Percentiles rank a stretch among this genome's conserved stretches.
Evolutionary conservation across 768 basidiomycete species (phyloP).

Genomic region (Russula sp.): DNA sequence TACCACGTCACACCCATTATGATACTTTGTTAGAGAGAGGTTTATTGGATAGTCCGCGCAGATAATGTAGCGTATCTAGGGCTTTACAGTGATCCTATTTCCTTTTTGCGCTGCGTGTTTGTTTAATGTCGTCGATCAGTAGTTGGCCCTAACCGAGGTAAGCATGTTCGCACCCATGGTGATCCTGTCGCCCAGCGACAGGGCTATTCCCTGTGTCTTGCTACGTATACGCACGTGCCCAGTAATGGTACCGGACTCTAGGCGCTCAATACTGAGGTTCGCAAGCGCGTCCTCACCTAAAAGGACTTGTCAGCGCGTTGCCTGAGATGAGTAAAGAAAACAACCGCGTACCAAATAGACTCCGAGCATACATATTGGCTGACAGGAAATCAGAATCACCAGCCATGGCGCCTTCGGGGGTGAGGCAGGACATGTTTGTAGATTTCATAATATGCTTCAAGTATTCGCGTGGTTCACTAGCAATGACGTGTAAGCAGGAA

Average conservation of each 20-base stretch:
- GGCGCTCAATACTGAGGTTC: constrained; percentile 88
- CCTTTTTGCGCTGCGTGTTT: constrained; percentile 28
- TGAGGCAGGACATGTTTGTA: constrained; percentile 97
- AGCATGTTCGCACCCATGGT: constrained; percentile 49
- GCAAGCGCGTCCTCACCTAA: constrained; percentile 94
- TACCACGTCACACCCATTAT: constrained; percentile 11
- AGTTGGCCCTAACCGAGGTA: not conserved
- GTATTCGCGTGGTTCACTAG: constrained; percentile 82
- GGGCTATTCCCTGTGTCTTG: constrained; percentile 96
- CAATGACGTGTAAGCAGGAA: not conserved
- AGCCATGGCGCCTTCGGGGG: constrained; percentile 80
- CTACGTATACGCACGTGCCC: constrained; percentile 96
- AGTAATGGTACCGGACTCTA: constrained; percentile 74
- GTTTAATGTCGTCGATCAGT: not conserved
- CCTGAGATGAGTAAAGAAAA: constrained; percentile 1
- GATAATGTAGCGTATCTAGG: constrained; percentile 28
- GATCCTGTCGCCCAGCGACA: constrained; percentile 89
- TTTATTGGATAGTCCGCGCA: constrained; percentile 18
- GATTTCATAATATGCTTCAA: constrained; percentile 93
- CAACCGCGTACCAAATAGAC: constrained; percentile 76
- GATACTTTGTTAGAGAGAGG: constrained; percentile 5
- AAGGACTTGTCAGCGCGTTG: constrained; percentile 8
- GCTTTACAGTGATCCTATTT: constrained; percentile 21
- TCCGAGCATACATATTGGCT: constrained; percentile 94
- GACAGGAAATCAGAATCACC: constrained; percentile 97